Evolutionary conservation across 176 grass and related monocot species (phyloP).

Genomic region (Tuctoria greenei): DNA sequence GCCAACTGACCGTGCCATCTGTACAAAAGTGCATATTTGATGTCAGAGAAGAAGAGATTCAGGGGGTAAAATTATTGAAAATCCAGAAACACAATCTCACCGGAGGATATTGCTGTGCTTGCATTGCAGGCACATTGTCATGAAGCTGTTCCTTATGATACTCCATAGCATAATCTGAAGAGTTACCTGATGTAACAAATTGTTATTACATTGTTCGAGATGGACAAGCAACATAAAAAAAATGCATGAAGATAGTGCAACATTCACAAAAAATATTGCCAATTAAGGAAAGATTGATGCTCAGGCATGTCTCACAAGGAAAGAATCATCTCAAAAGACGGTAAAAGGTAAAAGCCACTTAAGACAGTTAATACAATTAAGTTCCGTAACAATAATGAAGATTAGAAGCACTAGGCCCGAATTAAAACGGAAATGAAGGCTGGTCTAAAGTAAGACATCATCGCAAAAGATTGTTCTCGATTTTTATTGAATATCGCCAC

Average conservation of each 20-base stretch:
- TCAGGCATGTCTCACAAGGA: background rate
- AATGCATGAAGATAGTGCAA: too few relatives aligned
- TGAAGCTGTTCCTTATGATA: conserved; percentile 97
- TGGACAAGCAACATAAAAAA: conserved; percentile 14
- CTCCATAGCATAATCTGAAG: conserved; percentile 82
- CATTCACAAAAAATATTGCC: conserved; percentile 22
- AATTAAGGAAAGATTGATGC: conserved; percentile 21
- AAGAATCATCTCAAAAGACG: conserved; percentile 23
- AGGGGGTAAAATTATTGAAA: conserved; percentile 25
- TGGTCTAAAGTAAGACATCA: background rate
- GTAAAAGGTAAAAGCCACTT: background rate
- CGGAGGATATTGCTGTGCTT: conserved; percentile 74
- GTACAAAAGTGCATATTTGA: conserved; percentile 33
- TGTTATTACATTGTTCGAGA: conserved; percentile 11
- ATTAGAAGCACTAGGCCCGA: background rate
- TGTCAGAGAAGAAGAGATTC: conserved; percentile 29
- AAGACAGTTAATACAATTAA: conserved; percentile 11
- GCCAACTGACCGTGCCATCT: conserved; percentile 89
- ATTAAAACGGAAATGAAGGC: background rate
- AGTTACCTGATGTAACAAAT: conserved; percentile 55
- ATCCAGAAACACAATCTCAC: conserved; percentile 50
- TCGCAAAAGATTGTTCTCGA: background rate
- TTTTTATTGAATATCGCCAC: background rate
- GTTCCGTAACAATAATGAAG: background rate
- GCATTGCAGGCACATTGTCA: conserved; percentile 82